A percentile compares a stretch with the other conserved stretches of the same genome.
Conservation (phyloP, 2,329 filamentous ascomycete species). For the Aspergillus phoenicis region DNA sequence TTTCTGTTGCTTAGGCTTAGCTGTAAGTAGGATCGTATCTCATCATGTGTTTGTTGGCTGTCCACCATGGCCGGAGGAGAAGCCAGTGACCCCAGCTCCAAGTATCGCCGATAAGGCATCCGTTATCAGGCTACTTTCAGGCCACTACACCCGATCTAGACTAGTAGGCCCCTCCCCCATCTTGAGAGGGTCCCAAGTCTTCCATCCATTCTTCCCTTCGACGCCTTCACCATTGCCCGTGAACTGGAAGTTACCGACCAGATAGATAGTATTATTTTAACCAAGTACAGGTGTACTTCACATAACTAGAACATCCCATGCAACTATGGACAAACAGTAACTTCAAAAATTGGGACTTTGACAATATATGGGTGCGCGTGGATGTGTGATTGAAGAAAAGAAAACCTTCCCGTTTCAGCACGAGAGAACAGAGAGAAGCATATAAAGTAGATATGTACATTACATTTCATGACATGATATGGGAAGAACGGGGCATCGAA, state of each 20-base stretch:
- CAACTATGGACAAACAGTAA: not conserved
- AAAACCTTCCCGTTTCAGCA: not conserved
- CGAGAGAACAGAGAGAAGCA: slow-evolving; percentile 1
- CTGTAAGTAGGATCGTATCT: slow-evolving; percentile 3
- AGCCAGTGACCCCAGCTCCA: not conserved
- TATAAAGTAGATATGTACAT: slow-evolving; percentile 34
- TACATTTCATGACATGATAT: slow-evolving; percentile 36
- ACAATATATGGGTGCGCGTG: not conserved
- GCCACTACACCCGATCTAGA: not conserved
- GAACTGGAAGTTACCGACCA: not conserved
- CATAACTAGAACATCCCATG: not conserved
- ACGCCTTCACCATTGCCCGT: not conserved
- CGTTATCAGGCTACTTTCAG: slow-evolving; percentile 8
- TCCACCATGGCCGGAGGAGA: not conserved
- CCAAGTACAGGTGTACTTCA: not conserved
- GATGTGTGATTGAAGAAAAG: no score
- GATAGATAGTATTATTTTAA: not conserved
- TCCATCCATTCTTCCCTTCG: not conserved
- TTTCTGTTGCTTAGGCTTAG: not conserved
- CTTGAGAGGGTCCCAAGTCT: not conserved
- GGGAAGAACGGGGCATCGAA: not conserved
- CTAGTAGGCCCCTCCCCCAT: not conserved
- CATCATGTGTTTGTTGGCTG: slow-evolving; percentile 12
- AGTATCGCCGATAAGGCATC: slow-evolving; percentile 4
- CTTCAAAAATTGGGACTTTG: not conserved